Evolutionary conservation across 2,329 filamentous ascomycete genomes (phyloP).

Genomic region (Fusarium sp.): DNA sequence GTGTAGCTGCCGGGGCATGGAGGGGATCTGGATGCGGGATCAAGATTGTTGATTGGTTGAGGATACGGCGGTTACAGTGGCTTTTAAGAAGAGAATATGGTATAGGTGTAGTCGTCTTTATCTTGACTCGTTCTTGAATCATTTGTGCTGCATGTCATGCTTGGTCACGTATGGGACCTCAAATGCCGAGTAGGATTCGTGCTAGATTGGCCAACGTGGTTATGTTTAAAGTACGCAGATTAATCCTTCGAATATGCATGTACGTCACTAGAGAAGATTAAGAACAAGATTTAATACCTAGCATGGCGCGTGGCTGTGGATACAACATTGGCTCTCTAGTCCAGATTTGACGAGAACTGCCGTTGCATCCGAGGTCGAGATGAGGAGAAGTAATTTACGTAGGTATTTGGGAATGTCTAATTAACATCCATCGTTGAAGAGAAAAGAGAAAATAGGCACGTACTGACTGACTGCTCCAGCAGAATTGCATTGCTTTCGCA

Average conservation of each 20-base stretch:
- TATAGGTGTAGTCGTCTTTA: background rate
- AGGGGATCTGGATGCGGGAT: constrained; percentile 14
- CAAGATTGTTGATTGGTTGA: constrained; percentile 13
- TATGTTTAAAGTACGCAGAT: constrained; percentile 3
- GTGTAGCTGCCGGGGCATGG: constrained; percentile 7
- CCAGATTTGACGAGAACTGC: constrained; percentile 13
- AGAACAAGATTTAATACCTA: constrained; percentile 18
- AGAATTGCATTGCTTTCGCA: background rate
- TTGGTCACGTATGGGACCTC: background rate
- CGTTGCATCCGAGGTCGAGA: constrained; percentile 20
- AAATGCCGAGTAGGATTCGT: background rate
- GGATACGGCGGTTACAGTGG: background rate
- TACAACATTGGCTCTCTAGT: background rate
- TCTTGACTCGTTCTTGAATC: background rate
- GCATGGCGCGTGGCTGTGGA: constrained; percentile 29
- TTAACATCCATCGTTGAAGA: background rate
- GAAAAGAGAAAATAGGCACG: background rate
- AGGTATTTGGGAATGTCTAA: background rate
- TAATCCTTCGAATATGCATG: constrained; percentile 12
- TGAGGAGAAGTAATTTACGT: constrained; percentile 7
- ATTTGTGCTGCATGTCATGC: background rate
- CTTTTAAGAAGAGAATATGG: background rate
- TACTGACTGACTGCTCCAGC: background rate
- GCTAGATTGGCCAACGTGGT: background rate
- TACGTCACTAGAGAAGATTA: constrained; percentile 19